phyloP scores from a whole-genome alignment of 2,329 filamentous ascomycete genomes.

The Emmonsia crescens region DNA sequence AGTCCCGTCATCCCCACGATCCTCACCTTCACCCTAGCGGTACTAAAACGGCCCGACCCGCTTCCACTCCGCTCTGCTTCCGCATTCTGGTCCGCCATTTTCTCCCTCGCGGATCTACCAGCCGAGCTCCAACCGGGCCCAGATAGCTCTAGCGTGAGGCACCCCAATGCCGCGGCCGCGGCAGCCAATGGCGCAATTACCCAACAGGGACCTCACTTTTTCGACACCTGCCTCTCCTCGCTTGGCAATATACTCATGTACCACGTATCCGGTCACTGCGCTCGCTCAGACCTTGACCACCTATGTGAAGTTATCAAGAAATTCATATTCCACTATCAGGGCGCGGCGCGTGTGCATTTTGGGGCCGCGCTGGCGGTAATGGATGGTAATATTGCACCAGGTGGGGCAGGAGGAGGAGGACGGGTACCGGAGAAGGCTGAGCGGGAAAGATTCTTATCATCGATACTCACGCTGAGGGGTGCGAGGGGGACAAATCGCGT shows the following conservation, averaged over 20 bases:
- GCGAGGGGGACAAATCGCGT: constrained; percentile 29
- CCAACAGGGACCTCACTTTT: constrained; percentile 16
- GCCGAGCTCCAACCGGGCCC: constrained; percentile 3
- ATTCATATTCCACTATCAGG: constrained; percentile 33
- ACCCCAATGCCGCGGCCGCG: background rate
- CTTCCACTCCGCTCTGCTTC: constrained; percentile 38
- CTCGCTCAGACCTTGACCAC: constrained; percentile 35
- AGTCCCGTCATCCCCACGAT: constrained; percentile 25
- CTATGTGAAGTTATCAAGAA: constrained; percentile 32
- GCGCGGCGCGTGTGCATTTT: constrained; percentile 28
- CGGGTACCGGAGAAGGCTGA: constrained; percentile 24
- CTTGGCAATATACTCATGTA: constrained; percentile 31
- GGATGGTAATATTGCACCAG: constrained; percentile 6
- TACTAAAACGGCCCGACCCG: constrained; percentile 32
- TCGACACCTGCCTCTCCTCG: constrained; percentile 27
- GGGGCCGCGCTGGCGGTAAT: constrained; percentile 26
- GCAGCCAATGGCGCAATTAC: constrained; percentile 13
- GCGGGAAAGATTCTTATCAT: constrained; percentile 31
- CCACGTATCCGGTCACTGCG: constrained; percentile 34
- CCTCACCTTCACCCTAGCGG: constrained; percentile 31
- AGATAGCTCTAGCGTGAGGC: constrained; percentile 8
- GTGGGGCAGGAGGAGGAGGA: constrained; percentile 6
- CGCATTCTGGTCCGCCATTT: constrained; percentile 32
- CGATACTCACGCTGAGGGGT: constrained; percentile 29
- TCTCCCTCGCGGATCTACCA: constrained; percentile 23